Evolutionary conservation across 371 early-diverging fungal species (phyloP).

Genomic region (Apophysomyces elegans): DNA sequence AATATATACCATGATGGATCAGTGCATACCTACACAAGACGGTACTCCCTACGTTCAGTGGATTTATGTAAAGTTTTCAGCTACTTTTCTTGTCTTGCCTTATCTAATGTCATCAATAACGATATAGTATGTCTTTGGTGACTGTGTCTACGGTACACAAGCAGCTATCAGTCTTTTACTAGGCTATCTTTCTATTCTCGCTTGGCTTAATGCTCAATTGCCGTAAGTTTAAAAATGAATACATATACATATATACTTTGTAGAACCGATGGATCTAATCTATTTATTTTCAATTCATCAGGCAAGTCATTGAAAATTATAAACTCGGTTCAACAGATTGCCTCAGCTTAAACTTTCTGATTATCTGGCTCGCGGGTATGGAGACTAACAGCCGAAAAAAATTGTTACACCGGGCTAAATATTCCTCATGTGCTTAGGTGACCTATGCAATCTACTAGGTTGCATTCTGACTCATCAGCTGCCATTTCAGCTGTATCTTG

Average conservation of each 20-base stretch:
- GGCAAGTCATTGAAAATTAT: conserved; percentile 65
- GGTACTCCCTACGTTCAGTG: conserved; percentile 35
- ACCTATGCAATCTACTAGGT: conserved; percentile 71
- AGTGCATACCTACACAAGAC: conserved; percentile 37
- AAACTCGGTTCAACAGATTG: conserved; percentile 53
- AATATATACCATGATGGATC: conserved; percentile 13
- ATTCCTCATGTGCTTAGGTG: conserved; percentile 49
- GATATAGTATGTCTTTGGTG: conserved; percentile 47
- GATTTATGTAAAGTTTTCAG: conserved; percentile 36
- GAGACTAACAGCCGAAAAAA: neutral
- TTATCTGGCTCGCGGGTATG: conserved; percentile 70
- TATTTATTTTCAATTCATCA: conserved; percentile 17
- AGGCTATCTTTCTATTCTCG: conserved; percentile 66
- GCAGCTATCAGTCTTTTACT: conserved; percentile 40
- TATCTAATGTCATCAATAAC: neutral
- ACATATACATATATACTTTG: too few relatives aligned
- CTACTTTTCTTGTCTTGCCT: neutral
- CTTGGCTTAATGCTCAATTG: conserved; percentile 77
- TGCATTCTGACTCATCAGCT: conserved; percentile 72
- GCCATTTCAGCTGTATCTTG: conserved; percentile 71
- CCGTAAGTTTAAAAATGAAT: conserved; percentile 55
- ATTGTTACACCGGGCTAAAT: neutral
- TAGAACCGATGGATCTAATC: too few relatives aligned
- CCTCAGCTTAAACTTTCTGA: conserved; percentile 60
- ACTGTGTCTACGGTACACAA: conserved; percentile 52